A percentile compares a stretch with the other conserved stretches of the same genome.
Conservation (phyloP, 2,329 filamentous ascomycete genomes). For the Lasiodiplodia gonubiensis region DNA sequence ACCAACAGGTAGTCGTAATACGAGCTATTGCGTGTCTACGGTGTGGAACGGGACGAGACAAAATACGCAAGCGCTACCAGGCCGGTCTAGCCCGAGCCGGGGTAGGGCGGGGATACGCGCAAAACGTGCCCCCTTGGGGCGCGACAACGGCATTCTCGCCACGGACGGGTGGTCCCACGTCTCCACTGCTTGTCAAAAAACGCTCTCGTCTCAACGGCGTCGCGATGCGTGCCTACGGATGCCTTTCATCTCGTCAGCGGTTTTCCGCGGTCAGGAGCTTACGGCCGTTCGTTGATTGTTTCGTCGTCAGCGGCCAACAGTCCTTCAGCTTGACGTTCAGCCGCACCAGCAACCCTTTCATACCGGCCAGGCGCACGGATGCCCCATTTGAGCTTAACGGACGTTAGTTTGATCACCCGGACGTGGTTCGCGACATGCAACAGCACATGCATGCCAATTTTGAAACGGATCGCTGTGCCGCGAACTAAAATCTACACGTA, state of each 20-base stretch:
- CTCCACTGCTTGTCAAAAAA: background rate
- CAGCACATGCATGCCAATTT: background rate
- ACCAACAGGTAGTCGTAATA: background rate
- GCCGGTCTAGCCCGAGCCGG: background rate
- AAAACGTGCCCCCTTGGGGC: background rate
- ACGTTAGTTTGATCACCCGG: background rate
- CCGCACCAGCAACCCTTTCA: background rate
- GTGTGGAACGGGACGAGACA: background rate
- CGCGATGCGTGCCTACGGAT: background rate
- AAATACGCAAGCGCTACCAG: background rate
- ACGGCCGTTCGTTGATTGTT: background rate
- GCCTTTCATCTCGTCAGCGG: background rate
- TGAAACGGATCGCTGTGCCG: background rate
- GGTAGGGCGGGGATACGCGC: background rate
- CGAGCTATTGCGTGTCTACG: background rate
- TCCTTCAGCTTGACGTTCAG: background rate
- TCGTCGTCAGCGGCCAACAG: no score
- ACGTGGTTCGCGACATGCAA: background rate
- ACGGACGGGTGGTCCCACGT: background rate
- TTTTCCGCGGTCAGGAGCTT: background rate
- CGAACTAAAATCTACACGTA: background rate
- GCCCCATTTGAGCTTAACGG: background rate
- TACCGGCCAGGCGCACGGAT: constrained; percentile 1
- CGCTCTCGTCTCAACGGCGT: background rate
- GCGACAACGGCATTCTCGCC: no score